Evolutionary conservation across 2,329 filamentous ascomycete genomes (phyloP), one percentile per base, ranked within the genome.

Genomic region (Chaetothyriales sp.): DNA sequence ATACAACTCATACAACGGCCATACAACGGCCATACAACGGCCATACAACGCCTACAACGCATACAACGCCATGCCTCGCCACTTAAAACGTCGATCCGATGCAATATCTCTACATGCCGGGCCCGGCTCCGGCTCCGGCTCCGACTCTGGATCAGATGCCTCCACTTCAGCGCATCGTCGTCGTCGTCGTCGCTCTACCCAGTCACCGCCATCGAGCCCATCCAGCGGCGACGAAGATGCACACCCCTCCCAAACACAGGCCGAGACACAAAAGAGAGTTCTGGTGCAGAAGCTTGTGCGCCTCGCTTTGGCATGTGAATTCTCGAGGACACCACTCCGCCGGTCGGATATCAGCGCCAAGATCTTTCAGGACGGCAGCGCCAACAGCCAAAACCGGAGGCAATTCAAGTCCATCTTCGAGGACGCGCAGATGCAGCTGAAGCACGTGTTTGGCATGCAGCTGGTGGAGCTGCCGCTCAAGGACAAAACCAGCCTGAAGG

Each of bases 361-460:
- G 62, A 86, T 94, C 0, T 78, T 95, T 8, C 86, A 85, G 0
- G 71, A 77, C 18, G 29, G 44, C 5, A 20, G 29, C 19, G 76
- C 81, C 46, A 77, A 82, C 7, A 71, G 80, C 8, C 29, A 37
- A 13, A 5, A 37, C 29, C 29, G 29, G 5, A 75, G 83, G 29
- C 73, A 81, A 37, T 97, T 95, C 66, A 89, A 81, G 64, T 66
- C 70, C 10, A 80, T 95, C 2, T 95, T 95, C 62, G 77, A 78
- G 0, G 73, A 77, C 43, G 87, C 90, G 44, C 90, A 98, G 66
- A 68, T 72, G 33, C 78, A 85, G 58, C 71, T 98, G 40, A 73
- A 76, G 47, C 70, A 71, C 1, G 76, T 82, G 1, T 97, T 95
- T 68, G 92, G 92, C n/a, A 95, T 97, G 89, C 78, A 89, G 65